Evolutionary conservation across 2,329 filamentous ascomycete species (phyloP).

Genomic region (Xylaria hypoxylon): DNA sequence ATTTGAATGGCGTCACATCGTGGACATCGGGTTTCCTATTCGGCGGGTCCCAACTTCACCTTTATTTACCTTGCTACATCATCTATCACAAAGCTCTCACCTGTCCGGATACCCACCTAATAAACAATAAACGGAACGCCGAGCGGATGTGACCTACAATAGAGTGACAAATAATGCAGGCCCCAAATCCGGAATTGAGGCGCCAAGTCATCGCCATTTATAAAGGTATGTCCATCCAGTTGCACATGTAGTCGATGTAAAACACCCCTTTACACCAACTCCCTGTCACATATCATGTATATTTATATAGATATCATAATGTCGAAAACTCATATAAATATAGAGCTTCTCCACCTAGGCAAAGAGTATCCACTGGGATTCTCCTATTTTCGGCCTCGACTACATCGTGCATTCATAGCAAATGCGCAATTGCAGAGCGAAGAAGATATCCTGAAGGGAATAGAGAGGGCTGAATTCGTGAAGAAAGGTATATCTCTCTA

Average conservation of each 20-base stretch:
- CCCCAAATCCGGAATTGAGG: constrained; percentile 70
- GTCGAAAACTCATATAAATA: constrained; percentile 5
- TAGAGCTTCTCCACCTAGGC: constrained; percentile 87
- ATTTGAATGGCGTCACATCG: constrained; percentile 22
- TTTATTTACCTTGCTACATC: neutral
- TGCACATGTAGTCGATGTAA: neutral
- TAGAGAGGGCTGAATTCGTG: constrained; percentile 85
- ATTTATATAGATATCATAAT: no score
- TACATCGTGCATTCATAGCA: constrained; percentile 87
- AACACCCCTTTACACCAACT: no score
- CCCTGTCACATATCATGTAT: no score
- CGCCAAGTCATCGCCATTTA: constrained; percentile 86
- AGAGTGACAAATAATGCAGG: constrained; percentile 43
- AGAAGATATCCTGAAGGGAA: constrained; percentile 78
- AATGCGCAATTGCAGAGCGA: constrained; percentile 78
- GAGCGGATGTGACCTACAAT: neutral
- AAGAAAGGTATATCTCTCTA: constrained; percentile 76
- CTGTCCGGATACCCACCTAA: neutral
- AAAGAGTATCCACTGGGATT: constrained; percentile 87
- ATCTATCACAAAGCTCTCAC: constrained; percentile 3
- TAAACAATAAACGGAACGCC: neutral
- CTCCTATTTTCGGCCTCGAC: constrained; percentile 80
- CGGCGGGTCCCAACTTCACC: constrained; percentile 10
- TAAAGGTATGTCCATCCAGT: constrained; percentile 71
- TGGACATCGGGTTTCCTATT: constrained; percentile 7